Base-by-base conservation (phyloP, 306 rosid species). In the Cajanus cajan region DNA sequence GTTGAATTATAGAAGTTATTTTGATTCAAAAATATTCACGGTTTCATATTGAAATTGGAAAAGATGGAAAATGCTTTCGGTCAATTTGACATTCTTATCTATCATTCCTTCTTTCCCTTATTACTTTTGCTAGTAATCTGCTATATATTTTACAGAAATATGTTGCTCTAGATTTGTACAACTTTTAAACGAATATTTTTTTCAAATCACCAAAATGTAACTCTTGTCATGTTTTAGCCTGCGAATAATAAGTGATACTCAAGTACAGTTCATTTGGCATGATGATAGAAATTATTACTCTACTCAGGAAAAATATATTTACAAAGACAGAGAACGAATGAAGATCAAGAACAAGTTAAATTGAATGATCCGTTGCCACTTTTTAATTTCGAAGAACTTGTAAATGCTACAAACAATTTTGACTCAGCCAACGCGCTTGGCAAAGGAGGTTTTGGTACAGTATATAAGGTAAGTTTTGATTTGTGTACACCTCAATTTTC, bases 351-450 rank as follows among this genome's bases (percentile, higher is more conserved):
- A 28, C 59, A 34, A 36, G 69, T 66, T 14, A 47, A 66, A 73
- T 55, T 79, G 3, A n/a, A 68, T 0, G 78, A 83, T 34, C 36
- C 31, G 5, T 9, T 83, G 0, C 74, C 70, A 1, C 15, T 68
- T 57, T 76, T 62, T 47, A 36, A 31, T 39, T 19, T 64, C 45
- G 76, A 54, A 45, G 28, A 84, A 71, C 68, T 84, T 4, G 82
- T 71, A 55, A 64, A 12, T 55, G 87, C 87, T 21, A 84, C 87
- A 1, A 18, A 80, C 8, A 25, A 79, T 13, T 80, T 84, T 44
- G 44, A 76, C 58, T 4, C 18, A n/a, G 8, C n/a, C 33, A 50
- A 62, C 18, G 58, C 4, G 18, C 47, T 63, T 0, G 8, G 73
- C 5, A 24, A 65, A n/a, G 83, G 74, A 5, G 81, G 74, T 22